Evolutionary conservation across 2,329 filamentous ascomycete species (phyloP), one percentile per base, ranked within the genome.

Genomic region (Colletotrichum neosansevieriae): DNA sequence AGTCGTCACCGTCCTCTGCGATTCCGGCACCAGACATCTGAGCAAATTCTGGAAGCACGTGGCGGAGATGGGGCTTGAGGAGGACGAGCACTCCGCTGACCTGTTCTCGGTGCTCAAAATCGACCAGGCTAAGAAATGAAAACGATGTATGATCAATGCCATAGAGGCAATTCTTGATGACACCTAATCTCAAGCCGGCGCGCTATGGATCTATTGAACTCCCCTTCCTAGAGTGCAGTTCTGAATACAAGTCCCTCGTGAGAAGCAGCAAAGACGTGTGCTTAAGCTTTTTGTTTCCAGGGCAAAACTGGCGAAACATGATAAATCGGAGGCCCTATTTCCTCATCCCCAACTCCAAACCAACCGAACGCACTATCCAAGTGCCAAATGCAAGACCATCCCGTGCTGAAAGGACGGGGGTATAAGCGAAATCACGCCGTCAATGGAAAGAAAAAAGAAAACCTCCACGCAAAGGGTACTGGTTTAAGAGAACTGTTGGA

Each of bases 41-140:
- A 94, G 91, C 80, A 95, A 94, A 79, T 94, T 97, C 76, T 96
- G 92, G 91, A 92, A 91, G 75, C 84, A 86, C 71, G 88, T 93
- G 60, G 91, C 88, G 21, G 87, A 90, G 58, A 83, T 92, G 77
- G 91, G 90, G 3, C 80, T 93, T 21, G 89, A 92, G 70, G 82
- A 86, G 34, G 88, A 91, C 51, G 78, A 81, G 40, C 81, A 82
- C 58, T 74, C 80, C 69, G 75, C 76, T 75, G 79, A 88, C 72
- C 71, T 91, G 58, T 81, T 90, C 59, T 74, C 77, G 3, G 77
- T 86, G 57, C 75, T 91, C 47, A 85, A 81, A 0, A 79, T 90
- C 60, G 73, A 69, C 19, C 64, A 42, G 5, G 36, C 42, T n/a
- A 67, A 63, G 54, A 49, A 59, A 44, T 64, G 38, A 62, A 15